phyloP scores from a whole-genome alignment of 2,329 filamentous ascomycete genomes.

The Lomentospora prolificans region DNA sequence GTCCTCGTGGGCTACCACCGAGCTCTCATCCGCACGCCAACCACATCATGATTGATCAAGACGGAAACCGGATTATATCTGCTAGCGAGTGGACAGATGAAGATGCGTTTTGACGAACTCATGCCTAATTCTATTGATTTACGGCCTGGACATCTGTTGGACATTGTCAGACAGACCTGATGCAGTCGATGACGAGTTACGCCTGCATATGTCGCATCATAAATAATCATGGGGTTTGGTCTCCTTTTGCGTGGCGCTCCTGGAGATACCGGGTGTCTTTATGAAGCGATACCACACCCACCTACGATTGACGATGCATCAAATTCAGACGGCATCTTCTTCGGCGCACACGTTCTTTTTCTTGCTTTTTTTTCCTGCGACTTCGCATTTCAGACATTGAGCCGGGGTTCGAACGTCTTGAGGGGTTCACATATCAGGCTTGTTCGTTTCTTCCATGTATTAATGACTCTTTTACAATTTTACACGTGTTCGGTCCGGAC shows the following conservation, averaged over 20 bases:
- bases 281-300: neutral
- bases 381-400: neutral
- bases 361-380: neutral
- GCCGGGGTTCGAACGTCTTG: no score
- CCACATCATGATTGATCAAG: slow-evolving; percentile 41
- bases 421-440: neutral
- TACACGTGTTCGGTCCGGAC: neutral
- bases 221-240: neutral
- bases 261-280: neutral
- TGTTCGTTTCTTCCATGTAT: neutral
- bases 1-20: slow-evolving; percentile 43
- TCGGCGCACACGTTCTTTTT: neutral
- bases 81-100: slow-evolving; percentile 61
- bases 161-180: no score
- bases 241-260: neutral
- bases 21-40: slow-evolving; percentile 34
- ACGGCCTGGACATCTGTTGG: neutral
- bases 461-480: neutral
- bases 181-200: neutral
- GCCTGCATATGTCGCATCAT: neutral
- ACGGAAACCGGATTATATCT: slow-evolving; percentile 53
- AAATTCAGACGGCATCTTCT: neutral
- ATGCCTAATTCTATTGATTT: neutral
- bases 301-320: neutral
- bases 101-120: slow-evolving; percentile 27